Conservation (phyloP, 2,329 filamentous ascomycete species). For the Aspergillus ochraceoroseus region DNA sequence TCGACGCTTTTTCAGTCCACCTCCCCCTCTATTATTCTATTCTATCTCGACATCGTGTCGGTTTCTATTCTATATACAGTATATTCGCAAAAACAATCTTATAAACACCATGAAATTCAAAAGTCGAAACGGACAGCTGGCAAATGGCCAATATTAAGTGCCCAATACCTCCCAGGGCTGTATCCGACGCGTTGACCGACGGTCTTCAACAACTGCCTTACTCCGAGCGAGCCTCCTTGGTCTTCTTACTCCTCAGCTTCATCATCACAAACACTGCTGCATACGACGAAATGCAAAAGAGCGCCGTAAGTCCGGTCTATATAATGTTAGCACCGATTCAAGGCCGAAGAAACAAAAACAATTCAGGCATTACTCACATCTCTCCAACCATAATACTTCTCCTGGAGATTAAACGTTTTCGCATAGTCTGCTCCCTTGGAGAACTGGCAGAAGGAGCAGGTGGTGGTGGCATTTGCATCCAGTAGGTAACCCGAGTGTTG, state of each 20-base stretch:
- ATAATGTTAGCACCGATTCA: neutral
- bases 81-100: too few species aligned
- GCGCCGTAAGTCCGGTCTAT: conserved; percentile 41
- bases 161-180: too few species aligned
- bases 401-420: conserved; percentile 31
- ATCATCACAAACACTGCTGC: conserved; percentile 46
- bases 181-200: too few species aligned
- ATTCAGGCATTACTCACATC: conserved; percentile 28
- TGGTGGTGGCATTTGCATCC: conserved; percentile 25
- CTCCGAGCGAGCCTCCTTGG: conserved; percentile 42
- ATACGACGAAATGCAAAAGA: conserved; percentile 45
- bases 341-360: neutral
- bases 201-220: too few species aligned
- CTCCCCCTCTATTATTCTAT: too few species aligned
- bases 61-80: too few species aligned
- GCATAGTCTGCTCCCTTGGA: conserved; percentile 33
- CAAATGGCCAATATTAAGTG: too few species aligned
- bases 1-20: too few species aligned
- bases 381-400: conserved; percentile 38
- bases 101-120: too few species aligned
- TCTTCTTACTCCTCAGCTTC: conserved; percentile 48
- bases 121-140: too few species aligned
- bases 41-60: too few species aligned
- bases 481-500: conserved; percentile 29
- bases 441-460: conserved; percentile 33